Percentiles rank a stretch among this genome's conserved stretches.
phyloP scores from a whole-genome alignment of 495 filamentous ascomycete genomes.

The Pyrenopolyporus hunteri region DNA sequence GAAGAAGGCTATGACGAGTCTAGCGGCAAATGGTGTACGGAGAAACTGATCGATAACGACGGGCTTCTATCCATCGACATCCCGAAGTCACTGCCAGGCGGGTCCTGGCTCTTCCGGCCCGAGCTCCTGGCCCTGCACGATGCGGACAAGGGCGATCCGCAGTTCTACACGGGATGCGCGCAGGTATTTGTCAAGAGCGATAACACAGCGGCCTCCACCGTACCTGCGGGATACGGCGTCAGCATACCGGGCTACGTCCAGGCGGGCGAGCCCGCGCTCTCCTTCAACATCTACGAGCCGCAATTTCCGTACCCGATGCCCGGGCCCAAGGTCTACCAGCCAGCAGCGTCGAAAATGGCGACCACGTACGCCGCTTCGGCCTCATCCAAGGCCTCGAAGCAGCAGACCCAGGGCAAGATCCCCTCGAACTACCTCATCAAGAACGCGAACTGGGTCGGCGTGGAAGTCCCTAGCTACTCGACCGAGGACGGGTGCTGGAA shows the following conservation, averaged over 20 bases:
- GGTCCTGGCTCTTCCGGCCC: constrained; percentile 70
- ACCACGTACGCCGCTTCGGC: neutral
- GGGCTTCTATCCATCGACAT: constrained; percentile 67
- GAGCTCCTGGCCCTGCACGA: constrained; percentile 74
- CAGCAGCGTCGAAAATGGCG: constrained; percentile 18
- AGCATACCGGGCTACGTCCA: constrained; percentile 69
- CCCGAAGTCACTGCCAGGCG: constrained; percentile 63
- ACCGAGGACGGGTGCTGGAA: constrained; percentile 65
- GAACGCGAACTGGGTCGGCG: constrained; percentile 75
- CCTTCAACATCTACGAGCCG: constrained; percentile 65
- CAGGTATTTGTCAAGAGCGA: constrained; percentile 66
- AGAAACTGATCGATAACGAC: constrained; percentile 66
- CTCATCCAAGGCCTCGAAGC: constrained; percentile 25
- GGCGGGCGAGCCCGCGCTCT: constrained; percentile 57
- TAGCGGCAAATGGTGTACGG: constrained; percentile 67
- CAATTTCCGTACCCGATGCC: constrained; percentile 60
- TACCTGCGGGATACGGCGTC: constrained; percentile 54
- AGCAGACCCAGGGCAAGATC: constrained; percentile 53
- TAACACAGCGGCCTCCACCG: constrained; percentile 43
- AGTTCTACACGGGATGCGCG: constrained; percentile 72
- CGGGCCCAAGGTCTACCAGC: constrained; percentile 61
- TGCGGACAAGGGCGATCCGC: constrained; percentile 63
- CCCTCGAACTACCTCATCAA: constrained; percentile 62
- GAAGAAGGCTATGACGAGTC: constrained; percentile 64
- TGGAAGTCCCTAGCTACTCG: constrained; percentile 60